Percentiles rank a stretch among this genome's conserved stretches.
Conservation (phyloP, 345 rosid genomes). For the Cardamine occulta region DNA sequence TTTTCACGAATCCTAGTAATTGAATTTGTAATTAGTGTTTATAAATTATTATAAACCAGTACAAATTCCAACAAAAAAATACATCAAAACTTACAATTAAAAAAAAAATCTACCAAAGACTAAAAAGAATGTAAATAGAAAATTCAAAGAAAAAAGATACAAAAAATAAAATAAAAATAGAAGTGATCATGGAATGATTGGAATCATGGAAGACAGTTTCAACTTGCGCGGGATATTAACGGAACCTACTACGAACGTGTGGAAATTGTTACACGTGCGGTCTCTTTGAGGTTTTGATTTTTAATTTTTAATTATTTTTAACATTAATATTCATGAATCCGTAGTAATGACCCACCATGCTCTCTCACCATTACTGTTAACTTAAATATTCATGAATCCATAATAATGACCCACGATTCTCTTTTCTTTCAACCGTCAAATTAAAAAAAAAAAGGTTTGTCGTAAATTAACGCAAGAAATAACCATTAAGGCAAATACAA, state of each 20-base stretch:
- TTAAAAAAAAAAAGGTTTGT: neutral
- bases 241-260: constrained; percentile 19
- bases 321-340: neutral
- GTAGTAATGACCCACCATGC: constrained; percentile 3
- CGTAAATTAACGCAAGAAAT: neutral
- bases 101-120: neutral
- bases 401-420: constrained; percentile 17
- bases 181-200: constrained; percentile 9
- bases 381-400: constrained; percentile 2
- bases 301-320: neutral
- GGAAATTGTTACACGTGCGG: constrained; percentile 28
- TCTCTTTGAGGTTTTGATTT: constrained; percentile 2
- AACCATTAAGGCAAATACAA: neutral
- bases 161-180: neutral
- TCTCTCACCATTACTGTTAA: constrained; percentile 29
- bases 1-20: too few relatives aligned
- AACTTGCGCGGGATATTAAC: constrained; percentile 15
- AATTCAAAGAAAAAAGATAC: neutral
- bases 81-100: neutral
- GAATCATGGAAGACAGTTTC: constrained; percentile 25
- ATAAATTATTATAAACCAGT: too few relatives aligned
- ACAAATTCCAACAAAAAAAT: too few relatives aligned
- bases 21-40: too few relatives aligned
- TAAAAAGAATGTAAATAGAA: too few relatives aligned
- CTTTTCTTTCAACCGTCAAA: constrained; percentile 13